Conservation (phyloP, 371 early-diverging fungal species). For the Nematocida ironsii region DNA sequence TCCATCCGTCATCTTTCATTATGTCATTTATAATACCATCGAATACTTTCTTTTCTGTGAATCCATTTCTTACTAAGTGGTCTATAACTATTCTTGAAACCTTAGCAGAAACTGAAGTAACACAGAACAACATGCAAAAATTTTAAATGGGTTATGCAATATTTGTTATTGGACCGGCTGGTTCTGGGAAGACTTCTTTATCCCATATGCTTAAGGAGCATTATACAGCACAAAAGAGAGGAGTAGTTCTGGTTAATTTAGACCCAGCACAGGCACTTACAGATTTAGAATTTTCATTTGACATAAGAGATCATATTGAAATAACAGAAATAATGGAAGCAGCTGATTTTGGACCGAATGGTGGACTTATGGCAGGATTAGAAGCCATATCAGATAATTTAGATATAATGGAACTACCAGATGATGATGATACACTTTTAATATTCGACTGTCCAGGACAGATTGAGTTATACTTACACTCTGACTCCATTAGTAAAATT, state of each 20-base stretch:
- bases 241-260: constrained; percentile 38
- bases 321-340: constrained; percentile 58
- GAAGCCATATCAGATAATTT: constrained; percentile 54
- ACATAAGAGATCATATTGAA: constrained; percentile 54
- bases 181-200: constrained; percentile 56
- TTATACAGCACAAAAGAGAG: constrained; percentile 35
- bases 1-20: constrained; percentile 26
- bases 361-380: constrained; percentile 45
- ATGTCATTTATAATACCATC: not conserved
- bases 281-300: constrained; percentile 36
- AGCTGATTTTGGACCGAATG: constrained; percentile 61
- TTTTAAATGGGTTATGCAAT: constrained; percentile 54
- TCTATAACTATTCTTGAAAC: not conserved
- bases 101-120: constrained; percentile 20
- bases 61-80: not conserved
- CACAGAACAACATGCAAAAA: constrained; percentile 56
- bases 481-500: constrained; percentile 50
- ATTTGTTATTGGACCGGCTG: constrained; percentile 60
- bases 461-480: constrained; percentile 58
- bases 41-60: not conserved
- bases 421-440: constrained; percentile 44
- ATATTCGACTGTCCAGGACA: constrained; percentile 59
- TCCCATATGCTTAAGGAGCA: constrained; percentile 34
- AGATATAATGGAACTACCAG: constrained; percentile 51
- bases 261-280: constrained; percentile 53